A percentile compares a stretch with the other conserved stretches of the same genome.
These are phyloP conservation scores for Drechslerella stenobrocha DNA, from an alignment of 2,329 filamentous ascomycete genomes.

Conservation along the genomic window DNA sequence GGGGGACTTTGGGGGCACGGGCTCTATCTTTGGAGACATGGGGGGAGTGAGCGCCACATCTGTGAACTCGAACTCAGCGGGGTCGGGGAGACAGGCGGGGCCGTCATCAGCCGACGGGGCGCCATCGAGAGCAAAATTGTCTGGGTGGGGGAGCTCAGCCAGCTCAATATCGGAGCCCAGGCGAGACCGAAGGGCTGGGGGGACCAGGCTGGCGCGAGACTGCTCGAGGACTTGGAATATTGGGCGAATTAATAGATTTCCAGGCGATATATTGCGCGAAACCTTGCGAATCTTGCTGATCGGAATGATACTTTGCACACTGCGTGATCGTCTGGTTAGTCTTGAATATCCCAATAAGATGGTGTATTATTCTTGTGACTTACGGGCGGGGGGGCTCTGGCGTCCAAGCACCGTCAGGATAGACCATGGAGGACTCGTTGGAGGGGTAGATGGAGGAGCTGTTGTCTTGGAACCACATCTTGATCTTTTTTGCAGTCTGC, in stretches of 20 bases:
- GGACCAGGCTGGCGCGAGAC: slow-evolving; percentile 7
- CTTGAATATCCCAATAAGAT: neutral
- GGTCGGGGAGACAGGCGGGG: neutral
- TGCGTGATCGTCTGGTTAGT: neutral
- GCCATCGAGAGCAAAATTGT: neutral
- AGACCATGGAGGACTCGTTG: slow-evolving; percentile 27
- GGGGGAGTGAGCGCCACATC: slow-evolving; percentile 22
- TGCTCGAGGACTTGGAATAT: slow-evolving; percentile 30
- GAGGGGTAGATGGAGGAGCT: slow-evolving; percentile 41
- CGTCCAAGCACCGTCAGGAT: slow-evolving; percentile 7
- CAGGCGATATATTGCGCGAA: slow-evolving; percentile 24
- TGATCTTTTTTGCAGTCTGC: slow-evolving; percentile 26
- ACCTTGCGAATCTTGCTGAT: slow-evolving; percentile 26
- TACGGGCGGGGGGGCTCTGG: slow-evolving; percentile 17
- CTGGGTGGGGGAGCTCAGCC: neutral
- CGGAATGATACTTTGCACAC: slow-evolving; percentile 4
- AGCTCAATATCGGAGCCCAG: neutral
- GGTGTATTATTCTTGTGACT: slow-evolving; percentile 12
- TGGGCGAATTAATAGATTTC: slow-evolving; percentile 28
- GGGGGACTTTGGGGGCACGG: slow-evolving; percentile 7
- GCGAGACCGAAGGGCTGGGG: neutral
- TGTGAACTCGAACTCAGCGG: neutral
- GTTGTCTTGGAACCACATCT: slow-evolving; percentile 31
- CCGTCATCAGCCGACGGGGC: neutral
- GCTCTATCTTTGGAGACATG: slow-evolving; percentile 13